Evolutionary conservation across 2,329 filamentous ascomycete genomes (phyloP).

Genomic region (Zarea fungicola): DNA sequence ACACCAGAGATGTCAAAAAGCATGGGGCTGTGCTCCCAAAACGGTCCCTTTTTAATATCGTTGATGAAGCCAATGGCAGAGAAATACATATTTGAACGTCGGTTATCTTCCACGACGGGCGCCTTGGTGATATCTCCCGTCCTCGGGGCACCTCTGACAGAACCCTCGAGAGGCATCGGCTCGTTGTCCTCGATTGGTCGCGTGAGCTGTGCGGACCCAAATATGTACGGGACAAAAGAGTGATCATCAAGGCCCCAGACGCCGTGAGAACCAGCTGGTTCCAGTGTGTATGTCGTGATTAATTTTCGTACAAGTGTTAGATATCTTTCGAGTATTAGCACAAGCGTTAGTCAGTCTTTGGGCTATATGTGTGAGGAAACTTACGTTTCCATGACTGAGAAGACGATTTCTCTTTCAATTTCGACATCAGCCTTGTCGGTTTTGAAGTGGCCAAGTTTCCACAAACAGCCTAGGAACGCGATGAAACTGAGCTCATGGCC

Average conservation of each 20-base stretch:
- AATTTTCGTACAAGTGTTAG: conserved; percentile 73
- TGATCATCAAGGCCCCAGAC: conserved; percentile 99
- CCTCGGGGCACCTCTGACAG: conserved; percentile 63
- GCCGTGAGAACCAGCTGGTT: conserved; percentile 92
- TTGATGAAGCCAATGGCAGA: conserved; percentile 94
- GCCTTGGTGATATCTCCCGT: conserved; percentile 64
- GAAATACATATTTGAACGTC: conserved; percentile 80
- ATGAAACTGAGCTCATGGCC: conserved; percentile 94
- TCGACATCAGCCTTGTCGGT: conserved; percentile 46
- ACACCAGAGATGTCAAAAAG: conserved; percentile 93
- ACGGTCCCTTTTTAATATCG: conserved; percentile 92
- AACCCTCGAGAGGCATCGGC: conserved; percentile 72
- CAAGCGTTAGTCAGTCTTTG: conserved; percentile 14
- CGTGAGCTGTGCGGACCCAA: conserved; percentile 85
- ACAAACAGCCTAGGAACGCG: conserved; percentile 82
- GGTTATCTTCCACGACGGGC: conserved; percentile 59
- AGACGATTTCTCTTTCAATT: conserved; percentile 72
- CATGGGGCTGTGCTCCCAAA: conserved; percentile 95
- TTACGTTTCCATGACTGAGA: conserved; percentile 77
- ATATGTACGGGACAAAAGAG: conserved; percentile 88
- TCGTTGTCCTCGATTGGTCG: conserved; percentile 62
- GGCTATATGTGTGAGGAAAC: conserved; percentile 28
- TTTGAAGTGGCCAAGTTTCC: conserved; percentile 80
- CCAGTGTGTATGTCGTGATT: conserved; percentile 86
- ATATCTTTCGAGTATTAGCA: too few relatives aligned